These are phyloP conservation scores for Phytophthora pinifolia DNA, from an alignment of 352 stramenopile species.

Conservation along the genomic window DNA sequence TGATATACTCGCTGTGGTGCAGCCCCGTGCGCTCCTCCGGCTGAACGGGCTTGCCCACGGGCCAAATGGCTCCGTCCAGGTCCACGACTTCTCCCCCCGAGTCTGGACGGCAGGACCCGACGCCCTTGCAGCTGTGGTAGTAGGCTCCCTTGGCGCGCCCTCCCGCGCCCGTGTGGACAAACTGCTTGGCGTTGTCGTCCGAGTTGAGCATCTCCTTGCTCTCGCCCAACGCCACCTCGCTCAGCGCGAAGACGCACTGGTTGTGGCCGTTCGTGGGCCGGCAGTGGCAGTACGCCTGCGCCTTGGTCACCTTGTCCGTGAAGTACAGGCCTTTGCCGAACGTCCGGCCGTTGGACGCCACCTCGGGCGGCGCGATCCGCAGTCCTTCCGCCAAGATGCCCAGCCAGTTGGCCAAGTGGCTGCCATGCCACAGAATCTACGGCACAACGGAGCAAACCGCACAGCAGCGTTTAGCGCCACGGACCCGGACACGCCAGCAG, in stretches of 20 bases:
- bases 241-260: slow-evolving; percentile 58
- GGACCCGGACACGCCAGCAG: slow-evolving; percentile 6
- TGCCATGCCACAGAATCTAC: slow-evolving; percentile 90
- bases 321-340: slow-evolving; percentile 90
- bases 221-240: slow-evolving; percentile 70
- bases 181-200: slow-evolving; percentile 49
- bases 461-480: slow-evolving; percentile 25
- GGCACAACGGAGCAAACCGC: slow-evolving; percentile 22
- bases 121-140: slow-evolving; percentile 68
- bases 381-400: slow-evolving; percentile 82
- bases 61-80: slow-evolving; percentile 59
- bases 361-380: slow-evolving; percentile 75
- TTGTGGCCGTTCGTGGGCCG: slow-evolving; percentile 43
- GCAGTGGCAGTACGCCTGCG: slow-evolving; percentile 65
- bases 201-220: slow-evolving; percentile 60
- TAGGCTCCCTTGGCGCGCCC: slow-evolving; percentile 36
- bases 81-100: slow-evolving; percentile 52
- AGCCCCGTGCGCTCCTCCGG: slow-evolving; percentile 55
- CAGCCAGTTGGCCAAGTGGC: slow-evolving; percentile 78
- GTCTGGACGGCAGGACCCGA: slow-evolving; percentile 63
- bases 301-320: slow-evolving; percentile 83
- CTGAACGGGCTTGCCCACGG: slow-evolving; percentile 58
- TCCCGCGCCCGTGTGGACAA: slow-evolving; percentile 43
- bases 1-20: slow-evolving; percentile 85
- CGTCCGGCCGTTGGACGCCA: slow-evolving; percentile 68